Conservation (phyloP, 352 stramenopile species). For the Phytophthora fragariaefolia region DNA sequence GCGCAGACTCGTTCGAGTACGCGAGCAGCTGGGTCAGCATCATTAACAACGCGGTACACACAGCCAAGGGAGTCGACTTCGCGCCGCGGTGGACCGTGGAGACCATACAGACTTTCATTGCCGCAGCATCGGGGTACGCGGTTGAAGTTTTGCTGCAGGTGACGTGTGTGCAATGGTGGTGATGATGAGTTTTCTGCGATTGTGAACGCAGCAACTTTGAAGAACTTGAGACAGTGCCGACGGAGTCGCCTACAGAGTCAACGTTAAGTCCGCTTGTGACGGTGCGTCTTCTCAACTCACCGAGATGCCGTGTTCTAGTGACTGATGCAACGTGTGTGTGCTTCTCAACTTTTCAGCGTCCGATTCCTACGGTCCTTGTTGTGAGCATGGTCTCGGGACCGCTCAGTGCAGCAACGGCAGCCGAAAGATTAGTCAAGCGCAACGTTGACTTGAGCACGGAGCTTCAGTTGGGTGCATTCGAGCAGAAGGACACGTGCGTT, state of each 20-base stretch:
- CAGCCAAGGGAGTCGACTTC: conserved; percentile 72
- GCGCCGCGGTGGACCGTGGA: conserved; percentile 69
- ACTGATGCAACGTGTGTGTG: neutral
- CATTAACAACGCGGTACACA: conserved; percentile 81
- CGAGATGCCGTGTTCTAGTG: neutral
- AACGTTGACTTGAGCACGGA: conserved; percentile 63
- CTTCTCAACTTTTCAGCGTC: conserved; percentile 13
- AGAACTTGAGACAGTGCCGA: conserved; percentile 27
- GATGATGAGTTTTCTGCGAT: neutral
- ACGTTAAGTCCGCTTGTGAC: conserved; percentile 8
- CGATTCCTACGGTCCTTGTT: conserved; percentile 56
- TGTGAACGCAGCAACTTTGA: conserved; percentile 43
- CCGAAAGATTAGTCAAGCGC: conserved; percentile 70
- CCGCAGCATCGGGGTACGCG: conserved; percentile 61
- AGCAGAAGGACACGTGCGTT: conserved; percentile 67
- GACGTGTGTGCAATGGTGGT: neutral
- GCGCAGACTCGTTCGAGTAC: conserved; percentile 74
- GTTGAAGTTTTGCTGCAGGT: neutral
- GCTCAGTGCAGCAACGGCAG: conserved; percentile 24
- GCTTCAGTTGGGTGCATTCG: conserved; percentile 57
- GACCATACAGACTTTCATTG: conserved; percentile 79
- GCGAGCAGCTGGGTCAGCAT: conserved; percentile 79
- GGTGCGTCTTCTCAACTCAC: conserved; percentile 9
- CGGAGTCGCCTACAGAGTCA: conserved; percentile 34
- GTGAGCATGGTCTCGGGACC: conserved; percentile 62